Base-by-base conservation (phyloP, 2,329 filamentous ascomycete species). In the Phialophora macrospora region DNA sequence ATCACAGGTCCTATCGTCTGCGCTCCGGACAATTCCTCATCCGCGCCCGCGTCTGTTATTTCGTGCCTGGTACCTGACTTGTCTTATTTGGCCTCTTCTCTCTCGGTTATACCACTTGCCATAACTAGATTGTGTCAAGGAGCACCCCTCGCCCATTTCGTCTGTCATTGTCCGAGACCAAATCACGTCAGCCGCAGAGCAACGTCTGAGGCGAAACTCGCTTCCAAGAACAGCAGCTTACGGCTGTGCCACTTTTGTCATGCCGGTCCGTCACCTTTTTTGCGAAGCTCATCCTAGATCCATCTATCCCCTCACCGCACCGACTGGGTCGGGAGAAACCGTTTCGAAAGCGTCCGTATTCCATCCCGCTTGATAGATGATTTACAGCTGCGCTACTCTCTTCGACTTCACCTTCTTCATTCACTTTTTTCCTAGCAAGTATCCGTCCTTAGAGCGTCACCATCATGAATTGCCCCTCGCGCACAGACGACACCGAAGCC, bases 391-490 rank as follows among this genome's bases (percentile, higher is more conserved):
- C 32, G 28, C 20, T 22, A 44, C 30, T 24, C 41, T 59, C 22
- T 54, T 32, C 41, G 26, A 12, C 62, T 48, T 32, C 34, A 59
- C 14, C n/a, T 32, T 59, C 60, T 46, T 51, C 28, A 30, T 58
- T 44, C 51, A 20, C 26, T 5, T 44, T 32, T 51, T 55, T 24
- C 24, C 62, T 14, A 22, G 26, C 55, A 8, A 55, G 30, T 34
- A 30, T 20, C 26, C 17, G n/a, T 51, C 20, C 55, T 60, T 1
- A 28, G 22, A 44, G 28, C 55, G 34, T 60, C 65, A 51, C 63
- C 64, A 76, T 41, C 58, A 90, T 90, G 87, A 89, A 89, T 73
- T 88, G 87, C 74, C 87, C 87, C 64, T 88, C 87, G 5, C 80
- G 85, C 70, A 85, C 82, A 34, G 87, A 90, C 66, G 81, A 85